Base-by-base conservation (phyloP, 2,329 filamentous ascomycete species). In the Colletotrichum lentis region DNA sequence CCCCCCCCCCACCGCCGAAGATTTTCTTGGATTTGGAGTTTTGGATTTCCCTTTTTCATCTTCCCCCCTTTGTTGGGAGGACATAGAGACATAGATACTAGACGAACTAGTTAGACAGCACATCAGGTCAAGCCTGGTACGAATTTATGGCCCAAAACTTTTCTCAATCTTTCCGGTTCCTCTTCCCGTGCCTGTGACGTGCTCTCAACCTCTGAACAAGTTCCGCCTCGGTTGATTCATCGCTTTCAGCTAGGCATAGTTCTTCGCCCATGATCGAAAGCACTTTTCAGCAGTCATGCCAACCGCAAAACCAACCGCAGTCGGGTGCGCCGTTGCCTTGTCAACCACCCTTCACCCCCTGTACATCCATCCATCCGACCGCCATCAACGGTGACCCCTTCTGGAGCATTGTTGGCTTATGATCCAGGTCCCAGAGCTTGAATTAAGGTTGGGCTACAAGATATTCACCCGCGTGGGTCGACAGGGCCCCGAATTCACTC, bases 61-160 rank as follows among this genome's bases (percentile, higher is more conserved):
- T 7, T 7, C 5, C 1, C 5, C 3, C 27, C 27, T 7, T 41
- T 24, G n/a, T 52, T 27, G 37, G 56, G 44, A 66, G 27, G 55
- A 37, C 7, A 57, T 47, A n/a, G 27, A 31, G 0, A 64, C 20
- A 62, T 63, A 59, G 61, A 41, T 31, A 54, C 53, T 58, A 67
- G 60, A 64, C 39, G 12, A 61, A 54, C 56, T 50, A 46, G 50
- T 49, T 69, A 65, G 62, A 55, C 62, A 43, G 43, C 41, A 65
- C 47, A 49, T 44, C 56, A 65, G 66, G 66, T 16, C 20, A 16
- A 39, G 11, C 55, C 62, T 69, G 66, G 47, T 44, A 69, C 62
- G 66, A 69, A 69, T 69, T 65, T 65, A 66, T 37, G 62, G 18
- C 66, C 52, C 22, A 43, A 31, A 31, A 31, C 27, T 8, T 8